These are phyloP conservation scores for Rhizopus delemar DNA, from an alignment of 371 early-diverging fungal genomes.

Conservation along the genomic window DNA sequence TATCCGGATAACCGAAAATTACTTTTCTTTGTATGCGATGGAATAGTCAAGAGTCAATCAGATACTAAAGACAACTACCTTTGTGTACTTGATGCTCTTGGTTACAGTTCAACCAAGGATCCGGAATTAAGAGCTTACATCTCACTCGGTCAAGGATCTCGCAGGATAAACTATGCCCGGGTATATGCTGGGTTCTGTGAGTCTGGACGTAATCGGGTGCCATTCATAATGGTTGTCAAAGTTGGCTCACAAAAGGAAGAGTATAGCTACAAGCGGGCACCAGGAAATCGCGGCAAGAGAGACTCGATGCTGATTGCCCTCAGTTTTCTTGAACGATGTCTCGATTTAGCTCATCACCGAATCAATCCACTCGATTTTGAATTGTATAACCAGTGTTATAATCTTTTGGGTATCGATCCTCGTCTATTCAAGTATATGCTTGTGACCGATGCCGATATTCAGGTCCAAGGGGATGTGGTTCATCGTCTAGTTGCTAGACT, in stretches of 20 bases:
- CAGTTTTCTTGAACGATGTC: conserved; percentile 51
- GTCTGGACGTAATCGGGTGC: conserved; percentile 49
- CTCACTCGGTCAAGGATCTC: conserved; percentile 39
- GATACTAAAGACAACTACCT: conserved; percentile 40
- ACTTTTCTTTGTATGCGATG: conserved; percentile 55
- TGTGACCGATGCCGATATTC: conserved; percentile 49
- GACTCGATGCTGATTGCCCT: conserved; percentile 44
- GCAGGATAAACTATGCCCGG: conserved; percentile 44
- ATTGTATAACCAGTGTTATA: conserved; percentile 49
- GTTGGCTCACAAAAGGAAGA: conserved; percentile 35
- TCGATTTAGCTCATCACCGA: conserved; percentile 40
- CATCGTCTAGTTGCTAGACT: conserved; percentile 34
- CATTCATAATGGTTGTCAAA: conserved; percentile 48
- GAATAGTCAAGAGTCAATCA: conserved; percentile 26
- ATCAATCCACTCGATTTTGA: conserved; percentile 52
- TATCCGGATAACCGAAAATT: conserved; percentile 51
- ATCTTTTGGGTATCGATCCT: conserved; percentile 48
- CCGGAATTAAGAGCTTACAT: conserved; percentile 42
- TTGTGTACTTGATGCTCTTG: conserved; percentile 44
- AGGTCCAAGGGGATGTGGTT: conserved; percentile 40
- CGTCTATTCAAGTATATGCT: conserved; percentile 49
- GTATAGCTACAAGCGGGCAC: conserved; percentile 7
- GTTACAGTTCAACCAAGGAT: conserved; percentile 45
- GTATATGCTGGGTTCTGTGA: conserved; percentile 53
- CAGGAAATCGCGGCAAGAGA: conserved; percentile 52